phyloP scores from a whole-genome alignment of 345 rosid species.

The Citrus reticulata region DNA sequence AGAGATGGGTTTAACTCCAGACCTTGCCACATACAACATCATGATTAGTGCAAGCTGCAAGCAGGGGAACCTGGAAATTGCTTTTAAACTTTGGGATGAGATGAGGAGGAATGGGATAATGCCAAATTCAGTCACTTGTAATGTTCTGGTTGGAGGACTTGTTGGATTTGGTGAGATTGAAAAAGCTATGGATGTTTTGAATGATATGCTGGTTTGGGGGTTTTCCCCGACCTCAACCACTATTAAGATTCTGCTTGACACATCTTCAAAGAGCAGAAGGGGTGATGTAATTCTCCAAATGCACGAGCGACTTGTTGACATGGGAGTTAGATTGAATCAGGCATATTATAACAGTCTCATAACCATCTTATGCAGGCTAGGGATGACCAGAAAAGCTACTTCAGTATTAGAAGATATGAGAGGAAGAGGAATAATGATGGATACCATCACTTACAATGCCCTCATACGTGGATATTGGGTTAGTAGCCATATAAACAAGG shows the following conservation, averaged over 20 bases:
- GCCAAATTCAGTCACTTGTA: constrained; percentile 67
- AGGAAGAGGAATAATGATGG: constrained; percentile 42
- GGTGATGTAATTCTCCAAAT: constrained; percentile 46
- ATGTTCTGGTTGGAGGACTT: constrained; percentile 51
- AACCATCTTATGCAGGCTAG: constrained; percentile 57
- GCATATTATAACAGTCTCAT: constrained; percentile 65
- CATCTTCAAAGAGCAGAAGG: constrained; percentile 51
- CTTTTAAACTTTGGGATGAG: constrained; percentile 59
- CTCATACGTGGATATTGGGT: constrained; percentile 65
- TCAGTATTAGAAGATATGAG: constrained; percentile 53
- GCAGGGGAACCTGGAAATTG: constrained; percentile 50
- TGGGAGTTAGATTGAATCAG: constrained; percentile 53
- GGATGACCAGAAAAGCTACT: constrained; percentile 74
- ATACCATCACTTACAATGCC: constrained; percentile 62
- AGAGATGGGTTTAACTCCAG: constrained; percentile 70
- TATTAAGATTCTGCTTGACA: constrained; percentile 49
- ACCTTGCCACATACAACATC: constrained; percentile 62
- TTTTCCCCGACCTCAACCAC: constrained; percentile 49
- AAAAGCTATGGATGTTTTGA: constrained; percentile 50
- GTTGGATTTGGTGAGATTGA: constrained; percentile 47
- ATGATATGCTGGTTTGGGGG: constrained; percentile 47
- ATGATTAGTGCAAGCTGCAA: constrained; percentile 65
- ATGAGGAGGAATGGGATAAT: constrained; percentile 50
- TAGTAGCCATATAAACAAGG: constrained; percentile 49
- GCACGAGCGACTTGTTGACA: constrained; percentile 53